A percentile compares a stretch with the other conserved stretches of the same genome.
Evolutionary conservation across 2,329 filamentous ascomycete genomes (phyloP).

Genomic region (Pyrenophora teres): DNA sequence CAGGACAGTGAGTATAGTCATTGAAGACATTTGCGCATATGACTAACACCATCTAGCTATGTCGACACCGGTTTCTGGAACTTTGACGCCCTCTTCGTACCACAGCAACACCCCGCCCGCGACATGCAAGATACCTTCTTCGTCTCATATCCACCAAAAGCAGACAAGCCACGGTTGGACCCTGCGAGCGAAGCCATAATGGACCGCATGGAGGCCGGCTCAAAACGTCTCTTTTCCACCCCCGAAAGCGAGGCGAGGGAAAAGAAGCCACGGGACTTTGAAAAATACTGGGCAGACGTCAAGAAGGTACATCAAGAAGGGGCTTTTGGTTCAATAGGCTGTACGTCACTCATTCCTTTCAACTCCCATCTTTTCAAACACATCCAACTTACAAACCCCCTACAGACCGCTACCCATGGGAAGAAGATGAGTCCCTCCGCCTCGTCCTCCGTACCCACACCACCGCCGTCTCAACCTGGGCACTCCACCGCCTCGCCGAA

Average conservation of each 20-base stretch:
- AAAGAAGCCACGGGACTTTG: conserved; percentile 66
- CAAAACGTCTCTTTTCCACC: conserved; percentile 59
- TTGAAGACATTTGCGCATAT: neutral
- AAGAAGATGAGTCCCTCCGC: conserved; percentile 79
- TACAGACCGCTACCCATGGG: conserved; percentile 84
- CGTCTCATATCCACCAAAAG: conserved; percentile 82
- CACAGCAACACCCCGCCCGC: conserved; percentile 95
- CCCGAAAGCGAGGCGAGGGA: conserved; percentile 59
- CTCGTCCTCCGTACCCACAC: conserved; percentile 96
- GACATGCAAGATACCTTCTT: conserved; percentile 99
- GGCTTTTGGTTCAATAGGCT: conserved; percentile 93
- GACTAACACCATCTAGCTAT: conserved; percentile 56
- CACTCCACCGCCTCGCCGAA: conserved; percentile 86
- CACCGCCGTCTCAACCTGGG: conserved; percentile 86
- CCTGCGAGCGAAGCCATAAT: conserved; percentile 54
- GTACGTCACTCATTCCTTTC: conserved; percentile 9
- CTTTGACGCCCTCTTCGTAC: conserved; percentile 95
- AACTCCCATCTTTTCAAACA: no score
- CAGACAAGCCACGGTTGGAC: conserved; percentile 68
- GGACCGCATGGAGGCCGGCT: conserved; percentile 55
- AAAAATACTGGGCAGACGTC: conserved; percentile 87
- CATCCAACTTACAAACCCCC: neutral
- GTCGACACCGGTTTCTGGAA: conserved; percentile 99
- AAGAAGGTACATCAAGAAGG: conserved; percentile 85
- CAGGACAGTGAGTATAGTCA: conserved; percentile 62